Conservation (phyloP, 1,284 basidiomycete species). For the Mycena sp. region DNA sequence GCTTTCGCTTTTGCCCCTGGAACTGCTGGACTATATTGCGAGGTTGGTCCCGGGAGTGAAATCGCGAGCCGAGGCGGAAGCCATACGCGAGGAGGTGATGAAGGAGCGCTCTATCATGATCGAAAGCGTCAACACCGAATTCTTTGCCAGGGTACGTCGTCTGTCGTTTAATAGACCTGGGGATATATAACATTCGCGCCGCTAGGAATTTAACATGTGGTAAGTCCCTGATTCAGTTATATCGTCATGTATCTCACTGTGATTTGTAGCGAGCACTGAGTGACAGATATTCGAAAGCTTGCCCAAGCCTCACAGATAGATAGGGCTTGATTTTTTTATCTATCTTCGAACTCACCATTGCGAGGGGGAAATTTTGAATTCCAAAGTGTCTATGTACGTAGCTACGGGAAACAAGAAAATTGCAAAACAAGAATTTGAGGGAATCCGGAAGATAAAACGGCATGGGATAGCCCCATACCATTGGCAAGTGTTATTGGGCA, state of each 20-base stretch:
- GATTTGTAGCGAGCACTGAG: conserved; percentile 17
- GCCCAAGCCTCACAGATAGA: too few relatives aligned
- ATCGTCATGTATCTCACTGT: background rate
- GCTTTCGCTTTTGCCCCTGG: conserved; percentile 22
- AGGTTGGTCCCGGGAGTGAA: conserved; percentile 23
- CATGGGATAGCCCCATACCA: background rate
- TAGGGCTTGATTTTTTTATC: too few relatives aligned
- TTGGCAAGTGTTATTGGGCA: conserved; percentile 51
- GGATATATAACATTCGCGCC: background rate
- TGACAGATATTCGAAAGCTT: too few relatives aligned
- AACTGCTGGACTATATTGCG: conserved; percentile 30
- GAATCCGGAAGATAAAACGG: background rate
- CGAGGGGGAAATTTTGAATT: background rate
- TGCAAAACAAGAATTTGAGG: background rate
- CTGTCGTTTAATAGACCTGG: background rate
- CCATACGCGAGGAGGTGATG: conserved; percentile 29
- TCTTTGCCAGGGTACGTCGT: conserved; percentile 28
- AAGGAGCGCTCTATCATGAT: conserved; percentile 28
- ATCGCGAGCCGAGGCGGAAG: conserved; percentile 27
- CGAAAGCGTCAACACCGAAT: conserved; percentile 27
- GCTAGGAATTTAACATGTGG: conserved; percentile 28
- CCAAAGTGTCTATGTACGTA: background rate
- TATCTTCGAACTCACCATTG: background rate
- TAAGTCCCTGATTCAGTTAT: background rate
- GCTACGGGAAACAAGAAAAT: background rate